Conservation (phyloP, 306 rosid species). For the Vigna radiata region DNA sequence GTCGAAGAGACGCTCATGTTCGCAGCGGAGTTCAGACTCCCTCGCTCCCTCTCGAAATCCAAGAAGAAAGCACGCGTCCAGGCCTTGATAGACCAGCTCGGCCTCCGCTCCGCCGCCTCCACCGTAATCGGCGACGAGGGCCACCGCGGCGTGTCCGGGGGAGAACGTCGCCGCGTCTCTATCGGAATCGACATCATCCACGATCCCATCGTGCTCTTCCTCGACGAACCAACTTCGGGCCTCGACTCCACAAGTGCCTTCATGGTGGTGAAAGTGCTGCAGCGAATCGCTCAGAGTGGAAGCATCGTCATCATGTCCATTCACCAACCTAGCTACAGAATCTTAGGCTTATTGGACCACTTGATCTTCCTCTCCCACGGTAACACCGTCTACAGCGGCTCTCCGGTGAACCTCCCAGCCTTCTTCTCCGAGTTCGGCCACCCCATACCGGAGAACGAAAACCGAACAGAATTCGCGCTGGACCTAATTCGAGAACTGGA, state of each 20-base stretch:
- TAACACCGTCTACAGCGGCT: conserved; percentile 76
- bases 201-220: conserved; percentile 82
- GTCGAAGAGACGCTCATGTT: conserved; percentile 95
- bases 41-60: conserved; percentile 78
- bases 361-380: conserved; percentile 88
- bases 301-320: conserved; percentile 85
- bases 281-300: conserved; percentile 85
- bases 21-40: conserved; percentile 87
- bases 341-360: conserved; percentile 69
- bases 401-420: conserved; percentile 54
- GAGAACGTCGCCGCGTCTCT: conserved; percentile 88
- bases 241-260: conserved; percentile 90
- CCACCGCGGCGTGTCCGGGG: conserved; percentile 89
- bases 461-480: conserved; percentile 81
- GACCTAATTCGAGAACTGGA: conserved; percentile 85
- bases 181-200: conserved; percentile 92
- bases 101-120: conserved; percentile 68
- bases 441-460: conserved; percentile 84
- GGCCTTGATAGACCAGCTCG: conserved; percentile 81
- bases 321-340: conserved; percentile 92
- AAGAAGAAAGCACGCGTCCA: conserved; percentile 80
- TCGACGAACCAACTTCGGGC: conserved; percentile 93
- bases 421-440: conserved; percentile 76
- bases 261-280: conserved; percentile 92
- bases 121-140: conserved; percentile 93